Conservation (phyloP, 116 monocot genomes). For the Cymodocea nodosa region DNA sequence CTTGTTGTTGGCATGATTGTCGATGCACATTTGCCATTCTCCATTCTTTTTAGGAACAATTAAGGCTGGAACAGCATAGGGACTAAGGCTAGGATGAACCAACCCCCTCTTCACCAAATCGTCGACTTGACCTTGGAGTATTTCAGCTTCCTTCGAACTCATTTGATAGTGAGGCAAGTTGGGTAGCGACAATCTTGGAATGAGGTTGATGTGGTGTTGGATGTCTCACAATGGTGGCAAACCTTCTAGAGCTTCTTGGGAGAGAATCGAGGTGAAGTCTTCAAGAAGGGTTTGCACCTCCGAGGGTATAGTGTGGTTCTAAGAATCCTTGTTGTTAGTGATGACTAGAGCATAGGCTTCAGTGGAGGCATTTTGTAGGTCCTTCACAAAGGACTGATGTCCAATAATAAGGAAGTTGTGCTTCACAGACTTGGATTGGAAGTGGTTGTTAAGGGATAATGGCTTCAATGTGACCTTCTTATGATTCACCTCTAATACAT, state of each 20-base stretch:
- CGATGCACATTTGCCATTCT: neutral
- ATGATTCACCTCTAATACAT: neutral
- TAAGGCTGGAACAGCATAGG: conserved; percentile 1
- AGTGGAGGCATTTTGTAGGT: neutral
- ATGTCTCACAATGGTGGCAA: neutral
- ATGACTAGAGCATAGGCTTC: neutral
- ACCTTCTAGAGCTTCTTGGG: neutral
- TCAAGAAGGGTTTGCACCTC: neutral
- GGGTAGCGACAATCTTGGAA: neutral
- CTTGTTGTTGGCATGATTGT: neutral
- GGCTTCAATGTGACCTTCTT: neutral
- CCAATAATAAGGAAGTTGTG: neutral
- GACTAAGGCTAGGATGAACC: neutral
- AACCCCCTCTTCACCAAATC: conserved; percentile 1
- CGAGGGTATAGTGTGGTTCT: neutral
- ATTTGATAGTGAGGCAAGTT: neutral
- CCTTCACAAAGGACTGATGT: neutral
- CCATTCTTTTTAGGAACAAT: neutral
- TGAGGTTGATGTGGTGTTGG: neutral
- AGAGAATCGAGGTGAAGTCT: neutral
- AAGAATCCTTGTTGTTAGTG: neutral
- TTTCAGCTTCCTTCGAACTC: neutral
- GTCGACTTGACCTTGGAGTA: neutral
- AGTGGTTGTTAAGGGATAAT: neutral
- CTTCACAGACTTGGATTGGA: neutral